Base-by-base conservation (phyloP, 75 land plant species). In the Selaginella tamariscina region DNA sequence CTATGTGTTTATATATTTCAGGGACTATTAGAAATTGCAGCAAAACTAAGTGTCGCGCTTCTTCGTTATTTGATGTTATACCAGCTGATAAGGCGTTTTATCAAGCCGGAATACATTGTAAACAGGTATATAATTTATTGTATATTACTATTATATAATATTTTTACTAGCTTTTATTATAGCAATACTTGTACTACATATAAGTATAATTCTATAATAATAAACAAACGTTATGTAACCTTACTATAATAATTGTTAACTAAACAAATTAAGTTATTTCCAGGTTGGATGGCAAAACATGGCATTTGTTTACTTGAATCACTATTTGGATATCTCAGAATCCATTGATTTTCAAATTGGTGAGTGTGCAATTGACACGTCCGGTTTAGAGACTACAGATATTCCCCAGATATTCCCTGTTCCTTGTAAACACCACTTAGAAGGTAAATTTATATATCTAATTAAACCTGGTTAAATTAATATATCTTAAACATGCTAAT, bases 51-150 rank as follows among this genome's bases (percentile, higher is more conserved):
- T 21, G 56, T 77, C 13, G 71, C 78, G 2, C 44, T 77, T 8
- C 70, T 77, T n/a, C 78, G 78, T 1, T 77, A 72, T 32, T 72
- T 20, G 70, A 64, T 24, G 29, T 56, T 30, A 56, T 77, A 26
- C 70, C 70, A 32, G 75, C 78, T 26, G 78, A 77, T 66, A 59
- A 66, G 30, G 78, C 74, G 30, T 77, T 77, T 33, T 71, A 72
- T 49, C 63, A 77, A 67, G 78, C 78, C 20, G 78, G 75, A 55
- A 72, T 77, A 32, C 64, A 70, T 54, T 77, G 78, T 56, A 77
- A 72, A 63, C 68, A 77, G 78, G 78, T 77, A 29, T n/a, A 15
- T 13, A 29, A 65, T 55, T 71, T 2, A 31, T 67, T 33, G n/a
- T n/a, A 33, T 67, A 2, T 31, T 32, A 33, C 68, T 70, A 20